These are phyloP conservation scores for Pichia deserticola DNA, from an alignment of 805 yeast species.

Conservation along the genomic window DNA sequence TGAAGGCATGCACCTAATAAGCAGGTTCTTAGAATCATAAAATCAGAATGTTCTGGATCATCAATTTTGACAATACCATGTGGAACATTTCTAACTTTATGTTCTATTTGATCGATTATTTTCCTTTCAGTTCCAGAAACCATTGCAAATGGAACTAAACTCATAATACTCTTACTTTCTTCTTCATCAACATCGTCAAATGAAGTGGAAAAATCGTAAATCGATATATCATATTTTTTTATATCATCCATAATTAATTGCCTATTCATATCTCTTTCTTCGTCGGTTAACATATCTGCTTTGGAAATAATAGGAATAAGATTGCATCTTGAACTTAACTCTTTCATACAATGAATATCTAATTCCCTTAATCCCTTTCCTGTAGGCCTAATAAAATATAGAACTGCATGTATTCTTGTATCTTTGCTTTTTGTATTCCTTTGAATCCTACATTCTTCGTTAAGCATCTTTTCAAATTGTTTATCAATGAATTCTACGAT, in stretches of 20 bases:
- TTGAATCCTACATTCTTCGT: conserved; percentile 61
- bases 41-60: conserved; percentile 75
- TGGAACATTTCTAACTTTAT: conserved; percentile 74
- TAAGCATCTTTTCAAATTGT: conserved; percentile 63
- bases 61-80: conserved; percentile 85
- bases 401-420: conserved; percentile 72
- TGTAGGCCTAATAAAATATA: conserved; percentile 74
- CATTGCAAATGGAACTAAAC: conserved; percentile 75
- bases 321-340: conserved; percentile 61
- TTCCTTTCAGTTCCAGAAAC: conserved; percentile 77
- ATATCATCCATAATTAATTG: conserved; percentile 38
- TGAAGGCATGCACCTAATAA: conserved; percentile 74
- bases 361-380: conserved; percentile 56
- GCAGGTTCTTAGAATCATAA: conserved; percentile 64
- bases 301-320: conserved; percentile 78
- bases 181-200: conserved; percentile 26
- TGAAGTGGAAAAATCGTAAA: conserved; percentile 26
- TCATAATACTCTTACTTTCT: conserved; percentile 17
- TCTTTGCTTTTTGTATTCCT: conserved; percentile 41
- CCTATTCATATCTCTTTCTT: conserved; percentile 42
- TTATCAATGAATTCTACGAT: conserved; percentile 66
- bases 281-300: conserved; percentile 61
- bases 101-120: conserved; percentile 58
- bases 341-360: conserved; percentile 66
- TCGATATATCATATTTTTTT: conserved; percentile 14